These are phyloP conservation scores for Claviceps sp. DNA, from an alignment of 2,329 filamentous ascomycete genomes.

Conservation along the genomic window DNA sequence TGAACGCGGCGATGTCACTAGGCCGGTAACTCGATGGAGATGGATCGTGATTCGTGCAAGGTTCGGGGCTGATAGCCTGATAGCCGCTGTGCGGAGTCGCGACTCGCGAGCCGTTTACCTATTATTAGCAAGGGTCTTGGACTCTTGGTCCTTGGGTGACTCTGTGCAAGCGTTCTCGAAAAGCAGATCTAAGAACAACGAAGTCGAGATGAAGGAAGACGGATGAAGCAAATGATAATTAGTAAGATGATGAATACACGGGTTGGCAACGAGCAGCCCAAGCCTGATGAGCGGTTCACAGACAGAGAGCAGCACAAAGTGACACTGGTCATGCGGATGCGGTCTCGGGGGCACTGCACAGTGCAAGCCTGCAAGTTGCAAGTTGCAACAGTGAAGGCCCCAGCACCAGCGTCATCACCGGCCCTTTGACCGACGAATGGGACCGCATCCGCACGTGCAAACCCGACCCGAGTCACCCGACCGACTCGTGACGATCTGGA, in stretches of 20 bases:
- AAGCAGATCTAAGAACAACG: not conserved
- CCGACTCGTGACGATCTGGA: no score
- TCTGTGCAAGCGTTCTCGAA: not conserved
- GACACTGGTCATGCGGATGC: no score
- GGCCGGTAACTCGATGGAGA: not conserved
- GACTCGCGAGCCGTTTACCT: not conserved
- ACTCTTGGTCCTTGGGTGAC: not conserved
- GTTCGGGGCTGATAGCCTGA: not conserved
- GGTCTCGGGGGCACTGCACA: no score
- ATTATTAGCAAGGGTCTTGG: not conserved
- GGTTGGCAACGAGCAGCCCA: not conserved
- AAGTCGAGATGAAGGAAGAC: not conserved
- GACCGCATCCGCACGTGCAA: no score
- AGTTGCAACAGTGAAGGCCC: no score
- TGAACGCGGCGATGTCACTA: not conserved
- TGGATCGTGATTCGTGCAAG: not conserved
- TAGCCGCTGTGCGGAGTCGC: slow-evolving; percentile 1
- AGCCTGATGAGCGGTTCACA: no score
- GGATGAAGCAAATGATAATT: not conserved
- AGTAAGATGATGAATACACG: not conserved
- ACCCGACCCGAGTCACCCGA: no score
- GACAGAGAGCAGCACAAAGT: no score
- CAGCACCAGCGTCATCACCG: no score
- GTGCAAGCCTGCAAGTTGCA: no score
- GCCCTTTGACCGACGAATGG: no score